Base-by-base conservation (phyloP, 2,329 filamentous ascomycete genomes). In the Didymella segeticola region DNA sequence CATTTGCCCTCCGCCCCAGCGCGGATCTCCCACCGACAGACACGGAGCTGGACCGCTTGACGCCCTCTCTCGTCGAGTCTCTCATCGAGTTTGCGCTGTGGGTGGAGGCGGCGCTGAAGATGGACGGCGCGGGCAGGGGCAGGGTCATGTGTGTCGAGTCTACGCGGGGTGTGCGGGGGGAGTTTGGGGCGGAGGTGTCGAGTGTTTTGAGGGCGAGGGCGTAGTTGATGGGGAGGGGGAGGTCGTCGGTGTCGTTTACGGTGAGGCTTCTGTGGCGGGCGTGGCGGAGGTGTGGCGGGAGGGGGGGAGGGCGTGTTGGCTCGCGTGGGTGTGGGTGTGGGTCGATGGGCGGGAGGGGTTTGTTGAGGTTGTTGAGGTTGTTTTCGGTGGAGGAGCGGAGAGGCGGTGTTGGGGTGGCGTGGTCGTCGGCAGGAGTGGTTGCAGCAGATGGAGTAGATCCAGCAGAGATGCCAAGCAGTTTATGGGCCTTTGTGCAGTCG, bases 401-500 rank as follows among this genome's bases (percentile, higher is more conserved):
- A n/a, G n/a, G n/a, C n/a, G n/a, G n/a, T n/a, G n/a, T n/a, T n/a
- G n/a, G n/a, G n/a, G n/a, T n/a, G n/a, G n/a, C n/a, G n/a, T n/a
- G n/a, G n/a, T n/a, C n/a, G n/a, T n/a, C n/a, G n/a, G n/a, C n/a
- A n/a, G n/a, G n/a, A n/a, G n/a, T n/a, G n/a, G n/a, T n/a, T 33
- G 58, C 54, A 50, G 62, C 3, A 15, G 43, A n/a, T 3, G 43
- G 38, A 1, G 20, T 49, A 15, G 43, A n/a, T 3, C 38, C 33
- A 1, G 20, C 47, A 10, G 67, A 60, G 30, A 78, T 70, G 15
- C 77, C 75, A 41, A 78, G 66, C 15, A 78, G 67, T 57, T 69
- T 76, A 64, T 77, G 76, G 22, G 77, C 75, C 57, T 79, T 78
- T 11, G 67, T 65, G 48, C 68, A 64, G 43, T 73, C 68, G 45